Evolutionary conservation across 768 basidiomycete genomes (phyloP).

Genomic region (Roridomyces roridus): DNA sequence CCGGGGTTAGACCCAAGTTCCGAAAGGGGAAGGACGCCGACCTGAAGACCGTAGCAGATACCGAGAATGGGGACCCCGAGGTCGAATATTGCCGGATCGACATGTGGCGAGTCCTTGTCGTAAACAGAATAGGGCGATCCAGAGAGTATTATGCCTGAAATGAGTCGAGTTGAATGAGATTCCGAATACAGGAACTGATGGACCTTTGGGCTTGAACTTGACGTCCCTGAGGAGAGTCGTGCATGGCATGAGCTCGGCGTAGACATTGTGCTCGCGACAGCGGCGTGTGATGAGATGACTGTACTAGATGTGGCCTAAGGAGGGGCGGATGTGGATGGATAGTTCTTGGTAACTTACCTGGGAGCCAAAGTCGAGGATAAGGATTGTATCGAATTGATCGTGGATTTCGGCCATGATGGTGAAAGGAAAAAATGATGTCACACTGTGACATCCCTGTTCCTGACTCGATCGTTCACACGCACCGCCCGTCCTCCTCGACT

Average conservation of each 20-base stretch:
- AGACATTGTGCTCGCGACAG: slow-evolving; percentile 97
- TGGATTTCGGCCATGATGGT: slow-evolving; percentile 85
- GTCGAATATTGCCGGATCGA: slow-evolving; percentile 89
- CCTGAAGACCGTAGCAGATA: slow-evolving; percentile 97
- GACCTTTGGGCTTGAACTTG: slow-evolving; percentile 94
- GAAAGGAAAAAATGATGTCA: too few relatives aligned
- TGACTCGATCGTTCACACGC: too few relatives aligned
- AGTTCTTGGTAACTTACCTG: slow-evolving; percentile 80
- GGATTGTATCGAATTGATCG: slow-evolving; percentile 93
- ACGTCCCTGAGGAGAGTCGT: slow-evolving; percentile 89
- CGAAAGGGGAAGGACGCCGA: slow-evolving; percentile 37
- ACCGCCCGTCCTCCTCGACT: too few relatives aligned
- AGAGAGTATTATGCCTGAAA: slow-evolving; percentile 87
- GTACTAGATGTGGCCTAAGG: slow-evolving; percentile 60
- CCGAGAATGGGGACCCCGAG: slow-evolving; percentile 92
- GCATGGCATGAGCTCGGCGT: slow-evolving; percentile 97
- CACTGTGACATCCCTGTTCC: too few relatives aligned
- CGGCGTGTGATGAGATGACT: slow-evolving; percentile 96
- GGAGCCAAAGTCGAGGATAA: slow-evolving; percentile 97
- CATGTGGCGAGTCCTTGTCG: slow-evolving; percentile 90
- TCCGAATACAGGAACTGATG: background rate
- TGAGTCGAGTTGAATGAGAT: slow-evolving; percentile 2
- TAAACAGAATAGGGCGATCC: slow-evolving; percentile 99
- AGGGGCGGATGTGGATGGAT: background rate
- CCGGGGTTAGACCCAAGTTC: background rate